Base-by-base conservation (phyloP, 2,329 filamentous ascomycete species). In the Fusarium cicatricum region DNA sequence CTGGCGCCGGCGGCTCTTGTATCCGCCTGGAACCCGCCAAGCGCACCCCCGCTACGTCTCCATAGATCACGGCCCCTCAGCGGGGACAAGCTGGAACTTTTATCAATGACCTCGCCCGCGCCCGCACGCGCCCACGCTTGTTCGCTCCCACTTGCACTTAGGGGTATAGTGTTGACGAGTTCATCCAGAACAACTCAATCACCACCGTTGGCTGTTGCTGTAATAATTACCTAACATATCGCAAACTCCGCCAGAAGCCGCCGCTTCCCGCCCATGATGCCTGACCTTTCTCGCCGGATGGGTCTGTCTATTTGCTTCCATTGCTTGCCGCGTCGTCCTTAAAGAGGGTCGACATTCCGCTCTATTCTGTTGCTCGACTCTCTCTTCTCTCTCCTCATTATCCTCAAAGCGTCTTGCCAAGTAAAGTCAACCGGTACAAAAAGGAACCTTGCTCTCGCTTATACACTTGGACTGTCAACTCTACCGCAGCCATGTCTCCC, bases 111-210 rank as follows among this genome's bases (percentile, higher is more conserved):
- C 37, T 37, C 21, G 23, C 47, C 36, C 29, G 11, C 51, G 60
- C 60, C 60, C 60, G 50, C 55, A 56, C 52, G 46, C 52, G 54
- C 57, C 54, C 65, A 54, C 62, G 56, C 55, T 52, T 51, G 52
- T 51, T 65, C 78, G 77, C 74, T 72, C 77, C 72, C 72, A 83
- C 80, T 79, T 83, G 81, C 81, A 81, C 81, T 83, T 83, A 83
- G 78, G 79, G 81, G 81, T 78, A 78, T 82, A 83, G 80, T 72
- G 67, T 65, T 63, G 55, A 52, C 31, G 47, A 55, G 41, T 34
- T 32, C 42, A 47, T 55, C 48, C 39, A 32, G 23, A 26, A 32
- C 39, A 29, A 45, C 49, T 40, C 44, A 51, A 52, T 47, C 44
- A 28, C 38, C 36, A 49, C 19, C 41, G 37, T 51, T 31, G 55